Evolutionary conservation across 108 stramenopile genomes (phyloP).

Genomic region (Nitzschia sp.): DNA sequence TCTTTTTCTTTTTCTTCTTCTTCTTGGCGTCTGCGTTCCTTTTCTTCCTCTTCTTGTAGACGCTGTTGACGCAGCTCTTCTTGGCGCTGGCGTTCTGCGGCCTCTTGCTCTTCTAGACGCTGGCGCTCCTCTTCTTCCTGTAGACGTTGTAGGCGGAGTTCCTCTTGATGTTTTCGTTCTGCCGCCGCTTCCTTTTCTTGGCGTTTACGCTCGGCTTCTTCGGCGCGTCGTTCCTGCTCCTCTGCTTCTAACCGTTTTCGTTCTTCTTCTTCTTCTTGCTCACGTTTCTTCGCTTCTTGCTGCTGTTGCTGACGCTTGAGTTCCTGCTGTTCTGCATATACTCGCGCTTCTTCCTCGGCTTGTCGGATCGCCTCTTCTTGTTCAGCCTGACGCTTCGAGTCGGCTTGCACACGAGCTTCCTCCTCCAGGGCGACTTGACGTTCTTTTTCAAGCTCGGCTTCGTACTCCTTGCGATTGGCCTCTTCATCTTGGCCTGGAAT

Average conservation of each 20-base stretch:
- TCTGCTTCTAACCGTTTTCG: not conserved
- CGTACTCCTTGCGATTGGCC: not conserved
- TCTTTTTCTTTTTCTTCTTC: not conserved
- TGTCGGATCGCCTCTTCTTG: slow-evolving; percentile 9
- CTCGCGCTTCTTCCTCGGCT: slow-evolving; percentile 4
- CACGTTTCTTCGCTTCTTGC: not conserved
- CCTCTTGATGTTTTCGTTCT: not conserved
- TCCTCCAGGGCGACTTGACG: not conserved
- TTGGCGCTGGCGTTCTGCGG: not conserved
- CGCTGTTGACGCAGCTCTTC: not conserved
- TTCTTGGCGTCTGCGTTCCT: not conserved
- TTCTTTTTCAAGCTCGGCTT: not conserved
- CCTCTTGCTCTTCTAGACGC: not conserved
- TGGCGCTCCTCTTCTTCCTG: slow-evolving; percentile 11
- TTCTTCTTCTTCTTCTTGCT: slow-evolving; percentile 14
- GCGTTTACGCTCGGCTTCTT: not conserved
- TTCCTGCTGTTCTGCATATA: not conserved
- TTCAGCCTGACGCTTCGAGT: not conserved
- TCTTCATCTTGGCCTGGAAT: slow-evolving; percentile 45
- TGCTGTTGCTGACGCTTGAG: not conserved
- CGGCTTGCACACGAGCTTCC: not conserved
- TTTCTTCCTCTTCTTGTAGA: not conserved
- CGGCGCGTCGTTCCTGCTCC: not conserved
- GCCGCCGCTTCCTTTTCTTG: not conserved
- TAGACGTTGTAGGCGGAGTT: not conserved